Percentiles rank a stretch among this genome's conserved stretches.
These are phyloP conservation scores for Cantharellus anzutake DNA, from an alignment of 768 basidiomycete species.

Conservation along the genomic window DNA sequence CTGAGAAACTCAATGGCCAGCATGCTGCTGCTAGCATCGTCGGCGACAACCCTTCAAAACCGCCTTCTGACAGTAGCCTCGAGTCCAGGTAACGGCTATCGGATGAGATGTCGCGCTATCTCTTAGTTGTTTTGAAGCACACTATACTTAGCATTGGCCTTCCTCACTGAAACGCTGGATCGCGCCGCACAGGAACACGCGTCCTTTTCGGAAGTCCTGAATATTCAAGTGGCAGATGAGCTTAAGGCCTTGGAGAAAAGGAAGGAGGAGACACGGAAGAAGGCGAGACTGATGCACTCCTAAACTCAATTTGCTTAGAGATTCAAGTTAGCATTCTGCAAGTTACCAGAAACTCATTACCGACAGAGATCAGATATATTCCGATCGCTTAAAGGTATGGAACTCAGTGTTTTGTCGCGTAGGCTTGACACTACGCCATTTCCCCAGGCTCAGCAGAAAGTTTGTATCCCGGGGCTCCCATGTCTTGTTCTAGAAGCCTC, in stretches of 20 bases:
- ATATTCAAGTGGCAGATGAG: constrained; percentile 40
- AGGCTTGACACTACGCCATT: neutral
- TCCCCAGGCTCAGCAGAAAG: constrained; percentile 44
- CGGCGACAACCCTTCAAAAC: constrained; percentile 48
- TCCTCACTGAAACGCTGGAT: constrained; percentile 41
- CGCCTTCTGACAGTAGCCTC: constrained; percentile 32
- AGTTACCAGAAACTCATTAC: constrained; percentile 33
- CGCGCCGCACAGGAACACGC: constrained; percentile 50
- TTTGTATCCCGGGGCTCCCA: constrained; percentile 11
- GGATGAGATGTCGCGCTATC: neutral
- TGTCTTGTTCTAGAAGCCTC: neutral
- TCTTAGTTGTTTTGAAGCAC: constrained; percentile 28
- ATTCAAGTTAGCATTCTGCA: neutral
- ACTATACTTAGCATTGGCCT: constrained; percentile 47
- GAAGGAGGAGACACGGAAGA: constrained; percentile 50
- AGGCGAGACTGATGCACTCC: constrained; percentile 21
- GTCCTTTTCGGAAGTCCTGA: constrained; percentile 41
- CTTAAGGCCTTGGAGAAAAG: constrained; percentile 39
- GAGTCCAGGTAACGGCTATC: constrained; percentile 31
- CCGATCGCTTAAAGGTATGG: constrained; percentile 49
- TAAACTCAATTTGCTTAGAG: neutral
- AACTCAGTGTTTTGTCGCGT: neutral
- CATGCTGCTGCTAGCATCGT: constrained; percentile 31
- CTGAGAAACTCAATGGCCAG: constrained; percentile 49
- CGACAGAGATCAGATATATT: constrained; percentile 49